Base-by-base conservation (phyloP, 768 basidiomycete species). In the Amanita thiersii region DNA sequence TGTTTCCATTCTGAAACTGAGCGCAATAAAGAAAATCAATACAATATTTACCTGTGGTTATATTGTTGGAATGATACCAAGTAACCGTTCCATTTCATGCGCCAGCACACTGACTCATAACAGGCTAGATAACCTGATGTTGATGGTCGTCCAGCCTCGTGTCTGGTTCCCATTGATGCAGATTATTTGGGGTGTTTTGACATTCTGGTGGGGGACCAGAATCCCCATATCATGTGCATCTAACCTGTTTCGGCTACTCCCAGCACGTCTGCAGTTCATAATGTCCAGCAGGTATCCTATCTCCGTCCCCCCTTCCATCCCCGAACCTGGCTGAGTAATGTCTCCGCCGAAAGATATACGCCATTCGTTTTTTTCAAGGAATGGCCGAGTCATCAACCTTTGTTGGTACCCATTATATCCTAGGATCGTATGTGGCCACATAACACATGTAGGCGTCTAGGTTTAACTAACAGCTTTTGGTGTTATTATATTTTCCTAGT, bases 11-110 rank as follows among this genome's bases (percentile, higher is more conserved):
- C 35, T 40, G 40, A 24, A 44, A 29, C 26, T 47, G 12, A 39
- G 40, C 44, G 20, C 25, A 33, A n/a, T 43, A 48, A n/a, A 77
- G 73, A 71, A 78, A 68, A 72, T 85, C 45, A 80, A 79, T 54
- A 78, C 79, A 6, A 69, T 79, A 34, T 84, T 83, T 49, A 81
- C 80, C 4, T 84, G 80, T 50, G 82, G 82, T 2, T 86, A 86
- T 53, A 79, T 83, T 44, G 58, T 85, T 29, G 82, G 81, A 45
- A 81, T 81, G 77, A 75, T 82, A 55, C 79, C 77, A 31, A 81
- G 79, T 80, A 50, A 46, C 56, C 40, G 28, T 34, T 20, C 30
- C 5, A 19, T 25, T 33, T 7, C 17, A 18, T 12, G 17, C 21
- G 37, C 19, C 10, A 45, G 12, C 12, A 12, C 24, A 20, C 37